Evolutionary conservation across 2,329 filamentous ascomycete species (phyloP), one percentile per base, ranked within the genome.

Genomic region (Talaromyces pinophilus): DNA sequence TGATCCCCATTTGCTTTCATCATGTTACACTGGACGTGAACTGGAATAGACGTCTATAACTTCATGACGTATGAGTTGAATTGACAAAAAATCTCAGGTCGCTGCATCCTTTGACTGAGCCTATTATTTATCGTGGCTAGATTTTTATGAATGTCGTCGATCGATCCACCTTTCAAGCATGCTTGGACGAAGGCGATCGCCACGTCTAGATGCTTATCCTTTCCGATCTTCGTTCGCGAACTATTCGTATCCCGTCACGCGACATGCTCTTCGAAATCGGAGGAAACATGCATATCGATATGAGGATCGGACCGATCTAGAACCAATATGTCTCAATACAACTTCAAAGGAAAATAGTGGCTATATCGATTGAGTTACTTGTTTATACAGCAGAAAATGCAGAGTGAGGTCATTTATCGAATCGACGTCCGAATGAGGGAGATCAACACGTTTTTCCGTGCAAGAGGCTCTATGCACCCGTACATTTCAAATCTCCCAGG

Each of bases 391-490:
- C 3, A 38, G n/a, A 35, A 22, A 15, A 57, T 38, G 52, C 52
- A 57, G 28, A 30, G 30, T 57, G 30, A 57, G 28, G 52, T 35
- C 52, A 57, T 57, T 38, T 57, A 35, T 38, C 19, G n/a, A 35
- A 19, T 57, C n/a, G 30, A 13, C 22, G 10, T 57, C 8, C 30
- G 10, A 57, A 57, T 15, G 5, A 19, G 30, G 11, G n/a, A 38
- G 54, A 38, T 40, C 30, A 17, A 13, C 52, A 13, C 8, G 13
- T 5, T 33, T 15, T 54, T 33, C 17, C 13, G 28, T 33, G 6
- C 30, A 33, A 5, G 30, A 33, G 30, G 15, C 28, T 35, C 25
- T 17, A 54, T 54, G 1, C 25, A 28, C 33, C 25, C 7, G 3
- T 19, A 35, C n/a, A 7, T 55, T 22, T 55, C 3, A 19, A 35